phyloP scores from a whole-genome alignment of 2,329 filamentous ascomycete genomes.

The Neospermospora avenae region DNA sequence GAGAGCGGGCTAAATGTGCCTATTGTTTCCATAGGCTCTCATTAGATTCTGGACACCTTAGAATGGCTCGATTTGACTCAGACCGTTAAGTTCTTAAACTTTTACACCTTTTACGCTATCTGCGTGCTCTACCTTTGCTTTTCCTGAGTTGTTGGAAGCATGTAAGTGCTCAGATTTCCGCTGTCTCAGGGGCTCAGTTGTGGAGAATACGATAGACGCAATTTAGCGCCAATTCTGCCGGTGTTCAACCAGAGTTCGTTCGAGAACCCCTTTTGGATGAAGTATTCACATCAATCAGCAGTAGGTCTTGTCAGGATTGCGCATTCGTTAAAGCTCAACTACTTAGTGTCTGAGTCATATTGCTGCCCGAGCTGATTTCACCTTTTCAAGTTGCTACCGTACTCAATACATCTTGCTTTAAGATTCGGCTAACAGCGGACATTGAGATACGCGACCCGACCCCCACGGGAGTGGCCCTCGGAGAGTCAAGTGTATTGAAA shows the following conservation, averaged over 20 bases:
- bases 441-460: background rate
- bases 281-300: background rate
- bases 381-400: slow-evolving; percentile 14
- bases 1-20: background rate
- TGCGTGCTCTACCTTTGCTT: background rate
- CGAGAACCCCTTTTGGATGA: background rate
- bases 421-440: background rate
- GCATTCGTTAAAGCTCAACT: background rate
- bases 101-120: background rate
- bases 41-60: background rate
- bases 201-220: background rate
- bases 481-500: no score
- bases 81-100: no score
- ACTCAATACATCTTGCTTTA: slow-evolving; percentile 14
- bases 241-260: background rate
- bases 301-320: background rate
- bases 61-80: background rate
- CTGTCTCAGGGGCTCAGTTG: background rate
- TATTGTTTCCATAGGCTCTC: background rate
- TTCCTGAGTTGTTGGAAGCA: background rate
- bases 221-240: background rate
- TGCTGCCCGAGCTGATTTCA: background rate
- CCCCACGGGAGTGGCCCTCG: no score
- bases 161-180: background rate
- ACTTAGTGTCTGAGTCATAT: no score